Conservation (phyloP, 257 asterid species). For the Solanum bulbocastanum region DNA sequence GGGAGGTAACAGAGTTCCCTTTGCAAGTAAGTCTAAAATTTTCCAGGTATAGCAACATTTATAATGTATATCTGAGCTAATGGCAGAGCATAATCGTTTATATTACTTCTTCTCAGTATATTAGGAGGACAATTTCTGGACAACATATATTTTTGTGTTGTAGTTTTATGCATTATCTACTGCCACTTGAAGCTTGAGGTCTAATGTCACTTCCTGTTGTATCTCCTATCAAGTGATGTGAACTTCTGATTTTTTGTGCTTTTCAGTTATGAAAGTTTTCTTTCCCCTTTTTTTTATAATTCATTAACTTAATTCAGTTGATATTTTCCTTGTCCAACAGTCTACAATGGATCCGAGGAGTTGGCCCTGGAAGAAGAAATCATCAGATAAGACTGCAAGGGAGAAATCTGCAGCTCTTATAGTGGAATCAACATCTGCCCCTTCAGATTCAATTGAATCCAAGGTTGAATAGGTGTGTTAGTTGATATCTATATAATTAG, state of each 20-base stretch:
- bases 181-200: background rate
- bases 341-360: constrained; percentile 65
- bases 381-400: constrained; percentile 66
- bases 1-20: background rate
- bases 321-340: constrained; percentile 8
- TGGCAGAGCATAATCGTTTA: background rate
- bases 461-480: too few relatives aligned
- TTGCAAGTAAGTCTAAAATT: background rate
- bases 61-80: background rate
- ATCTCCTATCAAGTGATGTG: background rate
- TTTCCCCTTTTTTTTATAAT: background rate
- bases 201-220: background rate
- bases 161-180: background rate
- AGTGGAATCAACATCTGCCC: constrained; percentile 28
- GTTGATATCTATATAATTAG: too few relatives aligned
- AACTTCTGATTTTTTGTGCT: background rate
- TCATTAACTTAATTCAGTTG: background rate
- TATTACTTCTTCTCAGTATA: background rate
- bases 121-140: background rate
- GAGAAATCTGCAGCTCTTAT: constrained; percentile 33
- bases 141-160: background rate
- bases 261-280: background rate
- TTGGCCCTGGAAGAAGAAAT: constrained; percentile 99
- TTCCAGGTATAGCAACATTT: background rate
- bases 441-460: constrained; percentile 27